Conservation (phyloP, 306 rosid genomes). For the Medicago lupulina region DNA sequence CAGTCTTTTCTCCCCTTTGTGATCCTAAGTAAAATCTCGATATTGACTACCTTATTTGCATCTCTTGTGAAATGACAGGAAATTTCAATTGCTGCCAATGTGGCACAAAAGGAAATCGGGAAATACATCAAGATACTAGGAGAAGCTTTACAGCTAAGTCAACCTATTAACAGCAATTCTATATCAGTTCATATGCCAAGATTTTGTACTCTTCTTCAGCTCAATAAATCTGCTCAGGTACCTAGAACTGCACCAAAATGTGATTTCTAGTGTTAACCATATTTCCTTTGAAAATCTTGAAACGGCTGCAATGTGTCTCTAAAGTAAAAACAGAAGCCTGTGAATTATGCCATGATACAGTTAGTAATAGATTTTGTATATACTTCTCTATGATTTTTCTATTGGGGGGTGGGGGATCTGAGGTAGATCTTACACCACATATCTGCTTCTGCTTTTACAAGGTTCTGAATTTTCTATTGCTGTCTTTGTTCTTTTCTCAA, state of each 20-base stretch:
- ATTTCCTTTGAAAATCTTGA: constrained; percentile 2
- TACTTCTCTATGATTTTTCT: not conserved
- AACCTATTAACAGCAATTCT: constrained; percentile 95
- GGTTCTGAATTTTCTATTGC: constrained; percentile 31
- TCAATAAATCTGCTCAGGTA: constrained; percentile 99
- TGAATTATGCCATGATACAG: not conserved
- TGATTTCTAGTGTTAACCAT: constrained; percentile 16
- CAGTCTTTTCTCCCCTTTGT: not conserved
- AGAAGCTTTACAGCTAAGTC: constrained; percentile 95
- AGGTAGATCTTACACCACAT: too few relatives aligned
- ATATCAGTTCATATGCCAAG: constrained; percentile 96
- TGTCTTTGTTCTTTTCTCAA: constrained; percentile 20
- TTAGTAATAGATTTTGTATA: not conserved
- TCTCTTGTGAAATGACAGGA: constrained; percentile 59
- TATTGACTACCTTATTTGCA: not conserved
- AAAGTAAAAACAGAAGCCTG: not conserved
- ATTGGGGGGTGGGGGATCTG: too few relatives aligned
- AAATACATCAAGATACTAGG: constrained; percentile 97
- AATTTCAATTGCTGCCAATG: constrained; percentile 95
- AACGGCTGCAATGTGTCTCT: constrained; percentile 4
- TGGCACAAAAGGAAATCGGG: constrained; percentile 91
- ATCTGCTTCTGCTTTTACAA: constrained; percentile 2
- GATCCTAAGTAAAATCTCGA: not conserved
- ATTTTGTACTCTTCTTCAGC: constrained; percentile 96
- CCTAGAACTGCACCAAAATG: constrained; percentile 5